Conservation (phyloP, 2,329 filamentous ascomycete genomes). For the Xylaria sp. region DNA sequence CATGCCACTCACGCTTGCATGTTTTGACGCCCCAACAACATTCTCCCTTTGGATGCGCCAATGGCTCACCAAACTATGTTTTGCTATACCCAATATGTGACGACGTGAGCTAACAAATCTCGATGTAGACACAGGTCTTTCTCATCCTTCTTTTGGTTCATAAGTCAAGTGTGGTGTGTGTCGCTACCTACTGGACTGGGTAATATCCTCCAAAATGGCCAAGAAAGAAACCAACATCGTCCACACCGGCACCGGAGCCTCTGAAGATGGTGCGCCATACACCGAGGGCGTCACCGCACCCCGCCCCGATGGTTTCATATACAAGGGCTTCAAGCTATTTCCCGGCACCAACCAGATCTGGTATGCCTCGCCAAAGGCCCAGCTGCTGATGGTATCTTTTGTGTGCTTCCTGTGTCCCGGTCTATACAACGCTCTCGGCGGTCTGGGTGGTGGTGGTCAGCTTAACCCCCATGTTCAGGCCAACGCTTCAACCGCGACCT, state of each 20-base stretch:
- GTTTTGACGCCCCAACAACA: not conserved
- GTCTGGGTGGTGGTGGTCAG: slow-evolving; percentile 69
- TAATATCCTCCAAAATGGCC: slow-evolving; percentile 22
- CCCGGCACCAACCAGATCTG: slow-evolving; percentile 59
- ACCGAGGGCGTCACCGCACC: slow-evolving; percentile 26
- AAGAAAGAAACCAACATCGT: slow-evolving; percentile 19
- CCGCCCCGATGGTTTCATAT: slow-evolving; percentile 67
- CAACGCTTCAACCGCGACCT: slow-evolving; percentile 60
- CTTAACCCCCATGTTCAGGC: slow-evolving; percentile 62
- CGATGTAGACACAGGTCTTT: slow-evolving; percentile 2
- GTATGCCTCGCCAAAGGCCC: slow-evolving; percentile 76
- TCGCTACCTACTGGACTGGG: not conserved
- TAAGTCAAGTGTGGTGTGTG: not conserved
- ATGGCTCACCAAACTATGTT: not conserved
- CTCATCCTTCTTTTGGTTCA: not conserved
- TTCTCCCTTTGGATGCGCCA: not conserved
- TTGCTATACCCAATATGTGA: not conserved
- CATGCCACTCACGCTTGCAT: too few species aligned
- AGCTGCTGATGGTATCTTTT: slow-evolving; percentile 73
- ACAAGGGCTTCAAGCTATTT: slow-evolving; percentile 65
- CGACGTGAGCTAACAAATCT: not conserved
- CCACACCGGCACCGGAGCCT: slow-evolving; percentile 15
- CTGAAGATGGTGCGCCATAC: slow-evolving; percentile 24
- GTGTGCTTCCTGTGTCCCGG: slow-evolving; percentile 76
- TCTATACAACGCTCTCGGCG: slow-evolving; percentile 73